Base-by-base conservation (phyloP, 352 stramenopile genomes). In the Phytopythium chamaehyphon region DNA sequence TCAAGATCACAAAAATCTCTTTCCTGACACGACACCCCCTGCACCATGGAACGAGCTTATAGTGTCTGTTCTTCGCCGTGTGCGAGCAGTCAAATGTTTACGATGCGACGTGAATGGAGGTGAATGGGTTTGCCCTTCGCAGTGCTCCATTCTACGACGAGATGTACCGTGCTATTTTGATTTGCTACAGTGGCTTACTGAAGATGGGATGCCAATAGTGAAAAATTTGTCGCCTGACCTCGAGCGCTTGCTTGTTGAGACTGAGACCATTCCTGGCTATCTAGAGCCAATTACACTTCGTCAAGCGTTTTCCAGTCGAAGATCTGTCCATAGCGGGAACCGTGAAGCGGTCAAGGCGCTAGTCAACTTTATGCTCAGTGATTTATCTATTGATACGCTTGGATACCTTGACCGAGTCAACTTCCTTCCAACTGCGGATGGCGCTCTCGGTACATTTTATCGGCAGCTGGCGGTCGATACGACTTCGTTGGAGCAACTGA, bases 341-440 rank as follows among this genome's bases (percentile, higher is more conserved):
- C 48, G 18, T 39, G 49, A 72, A 28, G 71, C 70, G 19, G 63
- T 67, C 24, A 46, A 57, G 15, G 64, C 55, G 37, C 35, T 88
- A 19, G 39, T 85, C 18, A 55, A 61, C 16, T 90, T 87, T 59
- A 66, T 87, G 52, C 47, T 84, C 16, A 71, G 55, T 28, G 72
- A 86, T 54, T 28, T 85, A 3, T 37, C 57, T 5, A 37, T 55
- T 37, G n/a, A 31, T 6, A 40, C 40, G 5, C 46, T 81, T 11
- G 38, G 43, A 46, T 37, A 57, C 21, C 64, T 88, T 45, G 54
- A 76, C 18, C 69, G 62, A 28, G 79, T 90, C 10, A 65, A 71
- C 0, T 68, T 88, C 57, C 60, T 90, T 16, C 79, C 79, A 26
- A 45, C 85, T n/a, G 69, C 73, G 45, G 62, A 90, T 66, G 64